Conservation (phyloP, 768 basidiomycete species). For the Naganishia kalamii region DNA sequence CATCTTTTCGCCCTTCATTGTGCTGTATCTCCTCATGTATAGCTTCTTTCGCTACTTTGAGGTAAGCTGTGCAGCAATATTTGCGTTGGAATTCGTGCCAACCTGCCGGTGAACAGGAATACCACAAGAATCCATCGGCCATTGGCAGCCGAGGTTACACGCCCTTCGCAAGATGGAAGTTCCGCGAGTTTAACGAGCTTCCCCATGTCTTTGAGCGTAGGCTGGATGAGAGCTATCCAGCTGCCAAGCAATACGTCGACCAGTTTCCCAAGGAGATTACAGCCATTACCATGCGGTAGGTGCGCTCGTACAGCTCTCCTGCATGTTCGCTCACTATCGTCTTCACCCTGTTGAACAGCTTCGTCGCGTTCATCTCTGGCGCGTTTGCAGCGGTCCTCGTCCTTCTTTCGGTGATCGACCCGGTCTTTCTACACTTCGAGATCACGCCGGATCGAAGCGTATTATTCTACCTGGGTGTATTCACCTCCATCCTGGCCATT, state of each 20-base stretch:
- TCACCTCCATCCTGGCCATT: constrained; percentile 78
- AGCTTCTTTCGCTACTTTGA: constrained; percentile 99
- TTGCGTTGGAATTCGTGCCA: background rate
- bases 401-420: constrained; percentile 83
- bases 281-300: constrained; percentile 80
- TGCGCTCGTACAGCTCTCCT: background rate
- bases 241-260: constrained; percentile 89
- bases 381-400: constrained; percentile 94
- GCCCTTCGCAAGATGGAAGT: constrained; percentile 93
- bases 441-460: constrained; percentile 88
- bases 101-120: constrained; percentile 60
- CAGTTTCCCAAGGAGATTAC: constrained; percentile 96
- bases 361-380: constrained; percentile 90
- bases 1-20: constrained; percentile 92
- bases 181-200: constrained; percentile 96
- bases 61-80: constrained; percentile 51
- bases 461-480: constrained; percentile 83
- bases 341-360: constrained; percentile 52
- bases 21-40: constrained; percentile 91
- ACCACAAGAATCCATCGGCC: constrained; percentile 94
- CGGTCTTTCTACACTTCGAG: constrained; percentile 86
- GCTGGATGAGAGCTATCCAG: constrained; percentile 78
- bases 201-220: constrained; percentile 84
- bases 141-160: constrained; percentile 90
- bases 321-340: background rate